Evolutionary conservation across 2,329 filamentous ascomycete genomes (phyloP).

Genomic region (Alternaria triticimaculans): DNA sequence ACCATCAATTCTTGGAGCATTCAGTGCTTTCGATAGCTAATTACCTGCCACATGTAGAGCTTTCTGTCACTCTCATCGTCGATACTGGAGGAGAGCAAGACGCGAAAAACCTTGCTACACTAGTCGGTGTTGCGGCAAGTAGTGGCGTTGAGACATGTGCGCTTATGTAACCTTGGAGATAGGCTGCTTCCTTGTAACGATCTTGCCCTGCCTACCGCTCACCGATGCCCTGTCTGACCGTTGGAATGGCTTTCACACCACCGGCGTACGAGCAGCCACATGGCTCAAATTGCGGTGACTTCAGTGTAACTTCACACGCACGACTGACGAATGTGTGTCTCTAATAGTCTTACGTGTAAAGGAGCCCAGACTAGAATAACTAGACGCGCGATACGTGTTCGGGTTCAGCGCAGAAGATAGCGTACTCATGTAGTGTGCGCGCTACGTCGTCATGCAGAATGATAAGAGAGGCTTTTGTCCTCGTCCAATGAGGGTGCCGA

Average conservation of each 20-base stretch:
- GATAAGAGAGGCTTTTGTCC: neutral
- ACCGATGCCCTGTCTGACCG: neutral
- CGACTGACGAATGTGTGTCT: neutral
- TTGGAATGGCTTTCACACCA: neutral
- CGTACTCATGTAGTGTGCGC: neutral
- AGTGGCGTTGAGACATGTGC: neutral
- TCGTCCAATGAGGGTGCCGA: neutral
- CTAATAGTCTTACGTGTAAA: neutral
- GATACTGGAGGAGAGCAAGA: neutral
- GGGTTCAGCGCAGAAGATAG: neutral
- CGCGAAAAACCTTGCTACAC: neutral
- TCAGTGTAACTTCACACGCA: slow-evolving; percentile 1
- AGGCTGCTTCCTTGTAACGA: neutral
- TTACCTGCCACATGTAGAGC: neutral
- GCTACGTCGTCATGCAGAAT: neutral
- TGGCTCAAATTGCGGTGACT: slow-evolving; percentile 19
- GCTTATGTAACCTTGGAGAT: neutral
- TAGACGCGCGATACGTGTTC: neutral
- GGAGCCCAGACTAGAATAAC: neutral
- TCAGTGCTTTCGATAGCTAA: neutral
- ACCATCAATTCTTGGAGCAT: neutral
- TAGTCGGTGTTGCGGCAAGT: neutral
- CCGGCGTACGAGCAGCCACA: slow-evolving; percentile 11
- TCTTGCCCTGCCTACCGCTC: neutral
- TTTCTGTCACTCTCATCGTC: neutral